Conservation (phyloP, 305 asterid genomes). For the Fraxinus floribunda region DNA sequence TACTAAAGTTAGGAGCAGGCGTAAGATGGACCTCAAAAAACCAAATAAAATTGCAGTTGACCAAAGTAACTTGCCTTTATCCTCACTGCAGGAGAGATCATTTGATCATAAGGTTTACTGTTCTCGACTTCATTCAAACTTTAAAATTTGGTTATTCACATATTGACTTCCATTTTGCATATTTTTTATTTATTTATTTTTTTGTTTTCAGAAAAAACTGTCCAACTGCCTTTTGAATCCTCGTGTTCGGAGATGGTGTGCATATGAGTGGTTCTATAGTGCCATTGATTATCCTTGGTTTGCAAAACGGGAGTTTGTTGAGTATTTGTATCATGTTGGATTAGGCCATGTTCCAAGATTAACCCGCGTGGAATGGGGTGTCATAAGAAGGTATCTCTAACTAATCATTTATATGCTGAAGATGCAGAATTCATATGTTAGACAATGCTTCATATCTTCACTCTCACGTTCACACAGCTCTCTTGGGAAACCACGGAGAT, state of each 20-base stretch:
- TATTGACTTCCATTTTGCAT: slow-evolving; percentile 13
- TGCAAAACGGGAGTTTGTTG: slow-evolving; percentile 86
- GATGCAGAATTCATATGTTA: slow-evolving; percentile 11
- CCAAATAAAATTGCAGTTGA: slow-evolving; percentile 52
- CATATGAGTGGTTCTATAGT: slow-evolving; percentile 92
- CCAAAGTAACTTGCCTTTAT: slow-evolving; percentile 35
- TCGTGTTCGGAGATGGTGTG: slow-evolving; percentile 81
- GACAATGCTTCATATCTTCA: slow-evolving; percentile 3
- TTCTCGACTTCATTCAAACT: slow-evolving; percentile 22
- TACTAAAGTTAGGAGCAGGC: slow-evolving; percentile 74
- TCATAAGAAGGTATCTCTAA: slow-evolving; percentile 75
- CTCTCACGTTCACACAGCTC: slow-evolving; percentile 53
- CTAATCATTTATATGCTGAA: slow-evolving; percentile 17
- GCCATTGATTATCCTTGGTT: slow-evolving; percentile 98
- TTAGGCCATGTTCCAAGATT: slow-evolving; percentile 90
- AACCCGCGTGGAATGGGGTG: slow-evolving; percentile 98
- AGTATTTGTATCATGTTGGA: slow-evolving; percentile 86
- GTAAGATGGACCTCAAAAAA: slow-evolving; percentile 58
- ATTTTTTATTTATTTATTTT: slow-evolving; percentile 16
- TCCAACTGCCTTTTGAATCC: slow-evolving; percentile 42
- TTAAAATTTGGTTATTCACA: slow-evolving; percentile 15
- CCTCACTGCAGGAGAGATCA: slow-evolving; percentile 43
- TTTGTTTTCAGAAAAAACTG: slow-evolving; percentile 51
- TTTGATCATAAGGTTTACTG: slow-evolving; percentile 50
- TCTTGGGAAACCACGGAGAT: slow-evolving; percentile 90